Base-by-base conservation (phyloP, 2,329 filamentous ascomycete genomes). In the Trichoderma brevicompactum region DNA sequence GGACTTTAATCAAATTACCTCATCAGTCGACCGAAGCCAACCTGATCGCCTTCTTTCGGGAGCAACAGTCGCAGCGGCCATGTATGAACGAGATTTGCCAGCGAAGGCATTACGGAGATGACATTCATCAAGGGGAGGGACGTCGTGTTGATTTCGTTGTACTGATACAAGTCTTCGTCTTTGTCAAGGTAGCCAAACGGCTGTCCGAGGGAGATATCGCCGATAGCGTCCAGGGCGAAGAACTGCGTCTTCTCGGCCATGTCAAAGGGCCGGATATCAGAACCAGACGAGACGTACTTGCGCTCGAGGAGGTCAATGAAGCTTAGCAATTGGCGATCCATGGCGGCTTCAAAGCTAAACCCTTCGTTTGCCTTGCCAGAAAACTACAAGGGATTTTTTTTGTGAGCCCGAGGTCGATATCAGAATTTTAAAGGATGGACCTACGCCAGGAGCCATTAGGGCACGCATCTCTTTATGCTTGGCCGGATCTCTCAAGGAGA, bases 181-280 rank as follows among this genome's bases (percentile, higher is more conserved):
- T 79, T 75, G 23, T 75, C 74, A 13, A 87, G 75, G 68, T 82
- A 82, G 4, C 84, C 83, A 67, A 85, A 85, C 0, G 82, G 70
- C 12, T 78, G 71, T 7, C 83, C 83, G n/a, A 85, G 80, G 0
- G 82, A 82, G 23, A 86, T 73, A 43, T 84, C 79, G 12, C 80
- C 81, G 48, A 87, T 82, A 2, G 83, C 81, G 64, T 87, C 85
- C 0, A 86, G 74, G 0, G 83, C 80, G 64, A 86, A 83, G 75
- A 80, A 85, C 28, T 83, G 81, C 2, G 80, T 79, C 67, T 83
- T 82, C 44, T 77, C 74, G 23, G 80, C 81, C 49, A 87, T 73
- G 68, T 87, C 83, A 65, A 86, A 75, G 0, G 75, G 76, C 0
- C 70, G 70, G 28, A 75, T 75, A 1, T 75, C 66, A 2, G 65